Conservation (phyloP, 768 basidiomycete genomes). For the Mycena chlorophos region DNA sequence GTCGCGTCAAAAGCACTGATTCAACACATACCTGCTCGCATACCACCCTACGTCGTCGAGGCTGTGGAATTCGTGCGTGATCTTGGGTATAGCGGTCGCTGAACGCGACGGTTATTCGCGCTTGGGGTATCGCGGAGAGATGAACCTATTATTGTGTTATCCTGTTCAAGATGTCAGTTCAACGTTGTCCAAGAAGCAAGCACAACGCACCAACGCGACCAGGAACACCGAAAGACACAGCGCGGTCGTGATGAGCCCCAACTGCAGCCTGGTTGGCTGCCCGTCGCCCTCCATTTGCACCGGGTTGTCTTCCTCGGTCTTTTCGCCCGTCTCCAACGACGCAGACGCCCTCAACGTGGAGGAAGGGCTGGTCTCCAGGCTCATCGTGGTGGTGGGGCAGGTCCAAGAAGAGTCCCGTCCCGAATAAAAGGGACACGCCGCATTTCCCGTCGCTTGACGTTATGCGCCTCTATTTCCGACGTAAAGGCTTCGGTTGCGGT, state of each 20-base stretch:
- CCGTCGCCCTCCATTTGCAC: neutral
- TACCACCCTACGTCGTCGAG: constrained; percentile 25
- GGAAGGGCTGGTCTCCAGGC: neutral
- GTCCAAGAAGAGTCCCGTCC: neutral
- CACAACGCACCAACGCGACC: constrained; percentile 12
- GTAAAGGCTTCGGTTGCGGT: neutral
- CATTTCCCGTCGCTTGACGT: neutral
- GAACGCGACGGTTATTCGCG: neutral
- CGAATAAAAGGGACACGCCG: neutral
- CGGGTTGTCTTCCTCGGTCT: neutral
- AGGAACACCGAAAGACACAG: constrained; percentile 16
- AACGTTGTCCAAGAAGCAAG: neutral
- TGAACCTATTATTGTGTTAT: constrained; percentile 2
- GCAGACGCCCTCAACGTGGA: neutral
- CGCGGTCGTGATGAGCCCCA: constrained; percentile 4
- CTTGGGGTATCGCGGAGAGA: neutral
- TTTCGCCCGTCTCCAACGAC: neutral
- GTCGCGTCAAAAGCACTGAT: constrained; percentile 10
- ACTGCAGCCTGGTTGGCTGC: neutral
- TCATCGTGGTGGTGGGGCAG: neutral
- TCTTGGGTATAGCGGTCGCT: constrained; percentile 29
- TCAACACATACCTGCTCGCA: constrained; percentile 25
- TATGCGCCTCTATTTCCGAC: neutral
- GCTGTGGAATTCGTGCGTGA: constrained; percentile 31
- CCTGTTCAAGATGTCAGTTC: neutral